Conservation (phyloP, 2,329 filamentous ascomycete genomes). For the Hypoxylon sp. region DNA sequence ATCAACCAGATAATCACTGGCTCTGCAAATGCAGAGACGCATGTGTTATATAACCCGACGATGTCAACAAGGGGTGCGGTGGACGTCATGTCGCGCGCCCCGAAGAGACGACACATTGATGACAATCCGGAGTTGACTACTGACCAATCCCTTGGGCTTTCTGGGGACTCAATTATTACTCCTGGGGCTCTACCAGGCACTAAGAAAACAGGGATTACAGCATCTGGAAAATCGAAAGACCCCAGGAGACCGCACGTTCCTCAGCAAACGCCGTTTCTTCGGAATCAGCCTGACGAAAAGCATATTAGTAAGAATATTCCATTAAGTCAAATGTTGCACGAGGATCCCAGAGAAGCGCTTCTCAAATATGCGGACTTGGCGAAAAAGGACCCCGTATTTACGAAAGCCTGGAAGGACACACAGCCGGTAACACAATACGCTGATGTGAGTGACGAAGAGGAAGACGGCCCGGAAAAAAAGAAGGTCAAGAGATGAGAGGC, state of each 20-base stretch:
- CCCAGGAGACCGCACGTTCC: constrained; percentile 89
- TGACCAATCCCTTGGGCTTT: constrained; percentile 84
- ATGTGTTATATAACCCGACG: constrained; percentile 90
- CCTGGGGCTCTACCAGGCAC: constrained; percentile 71
- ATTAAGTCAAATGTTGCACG: constrained; percentile 92
- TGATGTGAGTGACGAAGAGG: constrained; percentile 89
- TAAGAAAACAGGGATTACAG: constrained; percentile 79
- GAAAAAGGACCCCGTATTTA: constrained; percentile 94
- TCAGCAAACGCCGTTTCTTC: constrained; percentile 88
- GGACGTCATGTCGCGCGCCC: constrained; percentile 90
- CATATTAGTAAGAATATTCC: constrained; percentile 92
- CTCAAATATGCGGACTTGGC: constrained; percentile 96
- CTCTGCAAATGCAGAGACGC: constrained; percentile 90
- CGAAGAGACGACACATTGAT: constrained; percentile 95
- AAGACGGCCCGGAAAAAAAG: constrained; percentile 77
- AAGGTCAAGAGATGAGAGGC: constrained; percentile 66
- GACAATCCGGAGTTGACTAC: constrained; percentile 91
- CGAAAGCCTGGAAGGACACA: constrained; percentile 90
- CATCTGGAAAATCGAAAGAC: constrained; percentile 81
- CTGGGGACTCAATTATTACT: constrained; percentile 84
- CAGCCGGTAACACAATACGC: constrained; percentile 94
- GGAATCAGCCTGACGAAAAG: constrained; percentile 89
- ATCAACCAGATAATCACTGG: constrained; percentile 97
- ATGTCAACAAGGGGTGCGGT: constrained; percentile 86
- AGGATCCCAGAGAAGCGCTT: constrained; percentile 93